Conservation (phyloP, 2,329 filamentous ascomycete genomes). For the Apiospora kogelbergensis region DNA sequence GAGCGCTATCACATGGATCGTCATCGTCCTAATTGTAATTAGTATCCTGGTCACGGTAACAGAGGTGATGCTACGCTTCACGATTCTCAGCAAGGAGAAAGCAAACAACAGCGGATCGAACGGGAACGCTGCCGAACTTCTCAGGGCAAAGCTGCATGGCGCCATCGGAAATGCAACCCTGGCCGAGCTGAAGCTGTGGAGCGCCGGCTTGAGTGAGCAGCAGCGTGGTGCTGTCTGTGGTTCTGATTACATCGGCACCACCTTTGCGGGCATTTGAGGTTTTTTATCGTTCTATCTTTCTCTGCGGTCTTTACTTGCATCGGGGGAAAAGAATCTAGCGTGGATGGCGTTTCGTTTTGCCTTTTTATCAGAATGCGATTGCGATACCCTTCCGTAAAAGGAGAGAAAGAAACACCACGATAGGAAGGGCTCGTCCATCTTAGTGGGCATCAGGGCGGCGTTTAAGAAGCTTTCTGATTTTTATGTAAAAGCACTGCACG, state of each 20-base stretch:
- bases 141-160: conserved; percentile 22
- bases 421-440: background rate
- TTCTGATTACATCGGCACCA: conserved; percentile 2
- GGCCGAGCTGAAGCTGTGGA: conserved; percentile 30
- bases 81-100: conserved; percentile 58
- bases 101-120: conserved; percentile 13
- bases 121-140: conserved; percentile 9
- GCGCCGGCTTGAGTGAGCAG: conserved; percentile 26
- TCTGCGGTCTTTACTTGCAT: background rate
- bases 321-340: background rate
- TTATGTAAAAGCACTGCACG: background rate
- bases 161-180: conserved; percentile 28
- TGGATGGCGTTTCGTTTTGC: background rate
- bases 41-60: conserved; percentile 89
- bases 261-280: conserved; percentile 9
- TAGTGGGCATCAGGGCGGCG: background rate
- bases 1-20: conserved; percentile 96
- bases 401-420: background rate
- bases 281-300: background rate
- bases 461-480: background rate
- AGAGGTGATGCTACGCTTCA: conserved; percentile 86
- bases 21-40: conserved; percentile 89
- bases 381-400: background rate
- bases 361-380: background rate
- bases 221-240: conserved; percentile 31